Evolutionary conservation across 805 yeast genomes (phyloP), one percentile per base, ranked within the genome.

Genomic region (Yamadazyma kitorensis): DNA sequence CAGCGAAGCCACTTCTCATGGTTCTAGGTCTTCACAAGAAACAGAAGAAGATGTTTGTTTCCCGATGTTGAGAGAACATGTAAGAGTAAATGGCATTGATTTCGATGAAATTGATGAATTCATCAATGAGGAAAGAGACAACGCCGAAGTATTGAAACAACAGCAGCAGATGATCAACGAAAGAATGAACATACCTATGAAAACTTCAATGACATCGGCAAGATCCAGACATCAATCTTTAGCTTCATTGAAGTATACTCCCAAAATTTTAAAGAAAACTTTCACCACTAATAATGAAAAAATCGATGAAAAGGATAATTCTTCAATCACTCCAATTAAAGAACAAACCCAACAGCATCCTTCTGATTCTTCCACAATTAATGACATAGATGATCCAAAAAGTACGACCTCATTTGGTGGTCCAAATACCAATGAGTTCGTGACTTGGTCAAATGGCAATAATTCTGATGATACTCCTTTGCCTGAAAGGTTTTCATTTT

Each of bases 1-100:
- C 48, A 74, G 79, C 40, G 91, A 83, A 44, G 73, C 71, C 14
- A 82, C 76, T 47, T 82, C 89, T 2, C 85, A 78, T 47, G 84
- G 80, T 2, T 82, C 91, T 7, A 70, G 87, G 44, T 78, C 80
- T 13, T 80, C 89, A 4, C 95, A 86, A 48, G 96, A 88, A 53
- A 87, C 96, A 0, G 98, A 91, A 52, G 96, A 87, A 54, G 98
- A 91, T 72, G 98, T 91, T 28, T 91, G 98, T 68, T 89, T 89
- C 61, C 98, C 98, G 2, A 82, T 87, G 86, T 64, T 78, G 31
- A 80, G 85, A 4, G 82, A 82, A 40, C 72, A 67, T 41, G 63
- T 67, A 17, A 55, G 70, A 33, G 64, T 76, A 27, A 80, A 79
- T 40, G 96, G 95, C 12, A 86, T 93, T 46, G 96, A 91, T 59